Base-by-base conservation (phyloP, 192 early-diverging fungal species). In the Phycomyces nitens region DNA sequence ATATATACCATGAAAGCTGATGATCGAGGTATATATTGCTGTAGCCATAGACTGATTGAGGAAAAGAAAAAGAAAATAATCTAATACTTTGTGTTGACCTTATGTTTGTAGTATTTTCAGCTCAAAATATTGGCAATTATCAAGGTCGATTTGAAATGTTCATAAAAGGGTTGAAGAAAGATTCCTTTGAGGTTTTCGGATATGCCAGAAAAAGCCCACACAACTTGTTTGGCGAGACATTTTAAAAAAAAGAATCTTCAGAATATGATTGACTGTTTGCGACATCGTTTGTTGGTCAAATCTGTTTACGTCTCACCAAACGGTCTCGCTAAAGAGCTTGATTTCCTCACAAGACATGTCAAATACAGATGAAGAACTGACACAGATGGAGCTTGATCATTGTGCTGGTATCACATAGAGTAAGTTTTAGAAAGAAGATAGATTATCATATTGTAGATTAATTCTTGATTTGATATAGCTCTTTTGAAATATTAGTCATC, bases 171-270 rank as follows among this genome's bases (percentile, higher is more conserved):
- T 44, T 60, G 2, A 60, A 38, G 59, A 60, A 14, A 14, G 59
- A 50, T 60, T 16, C 6, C 59, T 60, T 51, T 60, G 59, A 34
- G 16, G 23, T 60, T 4, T n/a, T 60, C 1, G 24, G 59, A 51
- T 60, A 60, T 60, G 21, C 18, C 18, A 60, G 43, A 60, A 60
- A 60, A 39, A 60, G 47, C 18, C 44, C 59, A 38, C 42, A 44
- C 20, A 24, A 51, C 11, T 22, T 50, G 49, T 47, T 44, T 14
- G 49, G 42, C 20, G 27, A 60, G 3, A 23, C 9, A n/a, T 44
- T 44, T n/a, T n/a, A 49, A 47, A 60, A 50, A 50, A 44, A 26
- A n/a, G 0, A 60, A 60, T 29, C 44, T 51, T 51, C 49, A 50
- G 26, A 58, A 58, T 58, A 58, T 43, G 20, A 58, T 58, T 58